Percentiles rank a stretch among this genome's conserved stretches.
These are phyloP conservation scores for Trichoderma arundinaceum DNA, from an alignment of 2,329 filamentous ascomycete genomes.

Conservation along the genomic window DNA sequence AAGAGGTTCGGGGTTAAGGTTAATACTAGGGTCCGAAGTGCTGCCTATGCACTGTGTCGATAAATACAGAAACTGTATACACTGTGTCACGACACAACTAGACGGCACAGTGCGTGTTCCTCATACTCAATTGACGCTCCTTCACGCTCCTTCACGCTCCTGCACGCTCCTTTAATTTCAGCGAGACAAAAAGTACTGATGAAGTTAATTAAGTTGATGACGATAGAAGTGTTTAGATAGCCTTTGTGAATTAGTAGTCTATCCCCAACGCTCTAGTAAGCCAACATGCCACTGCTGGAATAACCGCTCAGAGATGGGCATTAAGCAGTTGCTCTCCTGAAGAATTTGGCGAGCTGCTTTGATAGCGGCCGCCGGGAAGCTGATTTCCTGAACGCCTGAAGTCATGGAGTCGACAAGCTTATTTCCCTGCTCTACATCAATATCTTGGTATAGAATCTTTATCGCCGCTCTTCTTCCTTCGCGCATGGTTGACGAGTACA, in stretches of 20 bases:
- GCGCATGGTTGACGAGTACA: constrained; percentile 53
- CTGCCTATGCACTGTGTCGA: constrained; percentile 21
- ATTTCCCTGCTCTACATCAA: constrained; percentile 53
- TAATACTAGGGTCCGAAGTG: constrained; percentile 5
- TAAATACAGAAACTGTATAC: background rate
- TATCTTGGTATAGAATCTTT: constrained; percentile 59
- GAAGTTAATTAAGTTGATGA: background rate
- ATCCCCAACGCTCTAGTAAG: constrained; percentile 55
- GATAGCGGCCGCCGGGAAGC: constrained; percentile 59
- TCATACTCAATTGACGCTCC: background rate
- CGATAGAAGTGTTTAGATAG: background rate
- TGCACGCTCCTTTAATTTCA: background rate
- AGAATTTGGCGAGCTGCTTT: constrained; percentile 52
- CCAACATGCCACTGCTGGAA: constrained; percentile 74
- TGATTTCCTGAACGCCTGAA: constrained; percentile 65
- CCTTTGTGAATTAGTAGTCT: background rate
- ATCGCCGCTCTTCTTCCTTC: constrained; percentile 49
- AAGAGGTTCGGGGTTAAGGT: constrained; percentile 2
- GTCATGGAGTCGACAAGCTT: constrained; percentile 56
- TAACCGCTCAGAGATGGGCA: constrained; percentile 61
- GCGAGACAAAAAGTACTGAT: background rate
- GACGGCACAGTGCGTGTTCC: no score
- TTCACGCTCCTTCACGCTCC: background rate
- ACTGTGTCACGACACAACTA: no score
- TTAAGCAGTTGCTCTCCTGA: constrained; percentile 52